Percentiles rank a stretch among this genome's conserved stretches.
Conservation (phyloP, 257 asterid species). For the Przewalskia tangutica region DNA sequence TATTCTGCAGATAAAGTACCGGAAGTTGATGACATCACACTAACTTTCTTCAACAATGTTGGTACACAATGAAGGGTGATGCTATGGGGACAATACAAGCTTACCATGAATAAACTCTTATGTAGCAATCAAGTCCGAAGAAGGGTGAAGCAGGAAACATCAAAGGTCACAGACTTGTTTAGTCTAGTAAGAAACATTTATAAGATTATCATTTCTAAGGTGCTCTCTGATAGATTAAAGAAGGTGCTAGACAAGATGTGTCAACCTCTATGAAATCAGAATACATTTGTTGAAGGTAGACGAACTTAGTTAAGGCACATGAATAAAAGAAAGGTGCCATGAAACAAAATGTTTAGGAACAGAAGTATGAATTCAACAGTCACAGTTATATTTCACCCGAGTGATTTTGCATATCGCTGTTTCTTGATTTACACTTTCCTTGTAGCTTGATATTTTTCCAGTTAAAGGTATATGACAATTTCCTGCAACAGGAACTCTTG, state of each 20-base stretch:
- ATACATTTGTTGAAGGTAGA: not conserved
- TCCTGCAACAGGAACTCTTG: constrained; percentile 59
- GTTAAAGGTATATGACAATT: not conserved
- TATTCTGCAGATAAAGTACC: not conserved
- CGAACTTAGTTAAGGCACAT: not conserved
- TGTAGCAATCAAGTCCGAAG: not conserved
- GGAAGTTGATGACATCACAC: not conserved
- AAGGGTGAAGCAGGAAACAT: not conserved
- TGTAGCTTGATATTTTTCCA: not conserved
- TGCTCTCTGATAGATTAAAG: not conserved
- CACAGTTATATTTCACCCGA: not conserved
- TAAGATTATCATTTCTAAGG: not conserved
- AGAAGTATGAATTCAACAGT: not conserved
- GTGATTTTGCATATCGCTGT: not conserved
- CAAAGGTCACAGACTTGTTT: not conserved
- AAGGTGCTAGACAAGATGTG: not conserved
- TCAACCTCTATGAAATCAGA: not conserved
- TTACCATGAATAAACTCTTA: not conserved
- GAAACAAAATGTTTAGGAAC: not conserved
- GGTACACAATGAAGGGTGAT: not conserved
- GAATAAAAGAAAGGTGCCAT: not conserved
- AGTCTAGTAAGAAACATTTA: not conserved
- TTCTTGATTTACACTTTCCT: not conserved
- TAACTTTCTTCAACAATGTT: not conserved
- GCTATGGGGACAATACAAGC: not conserved